Percentiles rank a stretch among this genome's conserved stretches.
These are phyloP conservation scores for Pichia pseudocactophila DNA, from an alignment of 805 yeast genomes.

Conservation along the genomic window DNA sequence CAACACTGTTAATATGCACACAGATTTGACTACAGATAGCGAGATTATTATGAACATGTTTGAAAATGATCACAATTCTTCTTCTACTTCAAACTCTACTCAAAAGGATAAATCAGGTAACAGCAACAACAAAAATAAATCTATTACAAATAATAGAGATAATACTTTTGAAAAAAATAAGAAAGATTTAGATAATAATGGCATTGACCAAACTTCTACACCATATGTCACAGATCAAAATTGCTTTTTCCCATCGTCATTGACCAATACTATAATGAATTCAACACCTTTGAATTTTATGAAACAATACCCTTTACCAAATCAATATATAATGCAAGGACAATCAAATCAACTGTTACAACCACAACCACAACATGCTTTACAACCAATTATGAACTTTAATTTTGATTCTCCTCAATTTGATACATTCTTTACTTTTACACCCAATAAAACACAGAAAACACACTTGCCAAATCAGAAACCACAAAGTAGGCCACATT, in stretches of 20 bases:
- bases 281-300: neutral
- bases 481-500: neutral
- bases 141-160: neutral
- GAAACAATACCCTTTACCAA: conserved; percentile 5
- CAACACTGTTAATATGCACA: no score
- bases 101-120: neutral
- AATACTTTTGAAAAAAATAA: neutral
- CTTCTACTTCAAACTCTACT: no score
- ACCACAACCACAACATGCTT: neutral
- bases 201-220: neutral
- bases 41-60: no score
- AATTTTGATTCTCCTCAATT: neutral
- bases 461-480: neutral
- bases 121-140: neutral
- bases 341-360: neutral
- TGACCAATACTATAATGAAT: neutral
- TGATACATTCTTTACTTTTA: neutral
- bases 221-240: neutral
- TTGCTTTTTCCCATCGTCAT: neutral
- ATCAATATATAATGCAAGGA: conserved; percentile 2
- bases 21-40: no score
- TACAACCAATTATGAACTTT: neutral
- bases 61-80: no score
- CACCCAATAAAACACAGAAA: neutral
- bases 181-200: neutral